Evolutionary conservation across 2,329 filamentous ascomycete species (phyloP), one percentile per base, ranked within the genome.

Genomic region (Colletotrichum sp.): DNA sequence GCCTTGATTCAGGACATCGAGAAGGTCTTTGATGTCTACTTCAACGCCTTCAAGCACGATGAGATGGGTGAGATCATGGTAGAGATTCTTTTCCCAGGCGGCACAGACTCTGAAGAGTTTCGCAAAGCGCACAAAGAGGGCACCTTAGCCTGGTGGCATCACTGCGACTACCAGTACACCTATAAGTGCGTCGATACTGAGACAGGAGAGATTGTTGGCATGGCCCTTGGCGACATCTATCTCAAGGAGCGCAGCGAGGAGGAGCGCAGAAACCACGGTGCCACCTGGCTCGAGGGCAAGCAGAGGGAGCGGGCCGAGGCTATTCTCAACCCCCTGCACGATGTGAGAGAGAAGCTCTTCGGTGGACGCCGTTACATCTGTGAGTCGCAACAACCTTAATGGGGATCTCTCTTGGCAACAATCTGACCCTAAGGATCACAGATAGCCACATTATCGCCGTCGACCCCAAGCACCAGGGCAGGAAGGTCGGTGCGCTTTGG

Each of bases 21-120:
- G 34, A 81, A 81, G 39, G 83, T 89, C 39, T 89, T 89, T 81
- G 84, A 88, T 72, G 82, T 85, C 66, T 89, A 89, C 81, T 89
- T 89, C 76, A 80, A 82, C 25, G 85, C 87, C 55, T 89, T 89
- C 81, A 81, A 84, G 52, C 76, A 80, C 55, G 84, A 86, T 55
- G 67, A 77, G 30, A 86, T 87, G 80, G 83, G 84, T 71, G 81
- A 82, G 11, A 75, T 86, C 39, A 86, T 89, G 78, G 82, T 87
- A 63, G 81, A 85, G 25, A 83, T 88, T 19, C 80, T 88, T 16
- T 88, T 88, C 71, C 85, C 88, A 1, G 77, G 71, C 22, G 82
- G 83, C 49, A 77, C 81, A 67, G 80, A 83, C 27, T 78, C 80
- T 36, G 82, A 83, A 7, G 82, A 84, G 49, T 88, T 88, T 80